Evolutionary conservation across 1,139 yeast species (phyloP), one percentile per base, ranked within the genome.

Genomic region (Suhomyces yuchorum): DNA sequence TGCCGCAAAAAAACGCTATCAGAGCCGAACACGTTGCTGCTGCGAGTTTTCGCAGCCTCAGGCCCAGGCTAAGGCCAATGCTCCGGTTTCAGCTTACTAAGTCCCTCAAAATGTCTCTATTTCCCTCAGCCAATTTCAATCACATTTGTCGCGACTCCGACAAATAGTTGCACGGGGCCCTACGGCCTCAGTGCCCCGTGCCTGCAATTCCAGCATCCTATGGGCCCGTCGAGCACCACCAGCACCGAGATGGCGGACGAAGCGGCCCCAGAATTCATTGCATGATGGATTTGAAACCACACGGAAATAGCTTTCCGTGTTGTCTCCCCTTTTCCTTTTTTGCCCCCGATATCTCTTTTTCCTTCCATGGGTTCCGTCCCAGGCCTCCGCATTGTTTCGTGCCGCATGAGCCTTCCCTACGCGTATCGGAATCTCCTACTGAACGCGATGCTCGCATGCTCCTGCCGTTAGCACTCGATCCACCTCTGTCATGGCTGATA

Each of bases 361-460:
- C 44, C 38, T 40, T 40, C 34, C 12, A 15, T 17, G 18, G 37
- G 23, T 28, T 17, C 30, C 33, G 32, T 26, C 22, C 24, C 23
- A 15, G 3, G 33, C 22, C 20, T 38, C 20, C 33, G 22, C 22
- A 26, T 18, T 38, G 42, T 20, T 20, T 24, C 23, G 24, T 28
- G 42, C 38, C 44, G 44, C 39, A 34, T 23, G 12, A 14, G 18
- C 18, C 17, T 36, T 20, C 42, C 42, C 14, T 39, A 22, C 39
- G 32, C 39, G 39, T 44, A 39, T 22, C 40, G 33, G 23, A 32
- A 33, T 18, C 28, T 17, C 37, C 20, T 17, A 26, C 38, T 36
- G 36, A 12, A 36, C 43, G 50, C 42, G 44, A 22, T 34, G 17
- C 28, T 47, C 50, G 50, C 45, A 28, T 43, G 33, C 44, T 40